Base-by-base conservation (phyloP, 768 basidiomycete species). In the Tylopilus rubrobrunneus region DNA sequence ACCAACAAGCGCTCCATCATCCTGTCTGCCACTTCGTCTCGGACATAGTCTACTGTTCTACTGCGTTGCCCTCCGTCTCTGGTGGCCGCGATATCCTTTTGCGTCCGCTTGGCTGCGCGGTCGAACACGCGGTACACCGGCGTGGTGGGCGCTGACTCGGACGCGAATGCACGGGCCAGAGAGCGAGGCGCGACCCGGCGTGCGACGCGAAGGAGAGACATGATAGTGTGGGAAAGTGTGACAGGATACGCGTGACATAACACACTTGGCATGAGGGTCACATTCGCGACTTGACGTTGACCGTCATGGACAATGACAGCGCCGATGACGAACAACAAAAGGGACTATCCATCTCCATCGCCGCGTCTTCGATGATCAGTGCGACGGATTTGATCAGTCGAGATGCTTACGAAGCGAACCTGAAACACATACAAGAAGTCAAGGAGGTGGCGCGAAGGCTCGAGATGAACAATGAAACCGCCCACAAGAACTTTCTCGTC, bases 1-100 rank as follows among this genome's bases (percentile, higher is more conserved):
- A 93, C 96, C 76, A 90, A 70, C 57, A 99, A 81, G 51, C 96
- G 79, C 66, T 98, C 96, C 72, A 92, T 82, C 80, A 98, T 81
- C 55, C 87, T 78, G 57, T 93, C 90, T 21, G 95, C 93, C 9
- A 95, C 84, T 67, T 96, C 96, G 52, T 92, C 82, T 40, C 92
- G 81, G 28, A 99, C 74, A 71, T 98, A 98, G 76, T 99, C 96
- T 6, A 94, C 92, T 0, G 84, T 82, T 62, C 83, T 77, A 62
- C 89, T 93, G 29, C 76, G 74, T 23, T 71, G 69, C 19, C 87
- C 85, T 44, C 73, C 76, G 51, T 85, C 76, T 53, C 77, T 72
- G 48, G 69, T 59, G 5, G 83, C 89, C 0, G 92, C 86, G 12
- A 83, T 74, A 66, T 98, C 86, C 61, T 81, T 85, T 71, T 98